phyloP scores from a whole-genome alignment of 768 basidiomycete genomes.

The Amanita muscaria region DNA sequence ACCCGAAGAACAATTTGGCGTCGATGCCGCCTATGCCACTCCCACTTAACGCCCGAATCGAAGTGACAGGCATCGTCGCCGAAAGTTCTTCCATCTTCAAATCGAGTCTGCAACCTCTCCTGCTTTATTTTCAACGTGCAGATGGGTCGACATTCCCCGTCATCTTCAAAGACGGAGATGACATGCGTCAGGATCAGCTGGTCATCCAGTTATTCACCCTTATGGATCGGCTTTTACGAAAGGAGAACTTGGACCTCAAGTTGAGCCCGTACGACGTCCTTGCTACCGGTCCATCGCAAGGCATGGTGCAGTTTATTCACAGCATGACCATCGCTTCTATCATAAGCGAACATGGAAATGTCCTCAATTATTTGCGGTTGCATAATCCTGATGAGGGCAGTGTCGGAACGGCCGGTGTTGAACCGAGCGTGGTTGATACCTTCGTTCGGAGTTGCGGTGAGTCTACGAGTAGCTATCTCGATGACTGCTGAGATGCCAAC shows the following conservation, averaged over 20 bases:
- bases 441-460: conserved; percentile 94
- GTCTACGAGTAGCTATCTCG: conserved; percentile 13
- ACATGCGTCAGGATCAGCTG: conserved; percentile 96
- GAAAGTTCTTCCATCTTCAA: conserved; percentile 97
- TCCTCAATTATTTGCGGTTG: conserved; percentile 82
- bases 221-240: conserved; percentile 89
- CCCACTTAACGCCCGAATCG: conserved; percentile 82
- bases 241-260: conserved; percentile 92
- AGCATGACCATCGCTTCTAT: conserved; percentile 95
- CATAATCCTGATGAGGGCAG: conserved; percentile 92
- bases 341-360: conserved; percentile 81
- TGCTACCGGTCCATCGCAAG: conserved; percentile 85
- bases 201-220: conserved; percentile 98
- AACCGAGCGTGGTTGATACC: conserved; percentile 89
- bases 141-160: conserved; percentile 85
- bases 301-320: conserved; percentile 94
- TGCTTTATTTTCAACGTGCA: conserved; percentile 82
- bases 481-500: too few relatives aligned
- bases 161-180: conserved; percentile 99
- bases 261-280: conserved; percentile 88
- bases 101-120: conserved; percentile 87
- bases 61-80: conserved; percentile 78
- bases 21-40: conserved; percentile 77
- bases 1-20: conserved; percentile 78
- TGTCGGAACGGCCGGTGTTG: conserved; percentile 91